phyloP scores from a whole-genome alignment of 2,329 filamentous ascomycete genomes.

The Neocucurbitaria cava region DNA sequence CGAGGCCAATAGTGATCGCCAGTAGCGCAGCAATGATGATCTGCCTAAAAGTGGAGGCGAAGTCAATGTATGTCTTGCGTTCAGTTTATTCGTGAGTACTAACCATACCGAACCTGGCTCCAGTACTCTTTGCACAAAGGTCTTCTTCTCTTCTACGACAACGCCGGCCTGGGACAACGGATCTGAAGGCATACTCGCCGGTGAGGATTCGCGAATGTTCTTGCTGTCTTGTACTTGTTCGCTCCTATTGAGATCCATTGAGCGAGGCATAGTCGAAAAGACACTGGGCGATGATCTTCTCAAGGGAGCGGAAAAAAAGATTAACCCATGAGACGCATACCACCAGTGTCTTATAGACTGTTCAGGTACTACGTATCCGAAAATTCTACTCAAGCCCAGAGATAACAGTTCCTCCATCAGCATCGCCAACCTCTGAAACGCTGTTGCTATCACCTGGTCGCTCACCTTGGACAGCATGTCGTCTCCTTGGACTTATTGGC shows the following conservation, averaged over 20 bases:
- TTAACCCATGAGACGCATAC: conserved; percentile 1
- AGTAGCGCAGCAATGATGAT: conserved; percentile 58
- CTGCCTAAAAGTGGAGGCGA: conserved; percentile 35
- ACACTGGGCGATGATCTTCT: not conserved
- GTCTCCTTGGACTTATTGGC: conserved; percentile 29
- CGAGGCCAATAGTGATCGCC: conserved; percentile 60
- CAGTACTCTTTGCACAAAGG: conserved; percentile 48
- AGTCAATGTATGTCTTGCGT: no score
- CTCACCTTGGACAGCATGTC: conserved; percentile 1
- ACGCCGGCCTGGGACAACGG: conserved; percentile 19
- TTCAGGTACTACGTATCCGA: conserved; percentile 3
- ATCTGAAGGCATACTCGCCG: conserved; percentile 12
- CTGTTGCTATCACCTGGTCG: not conserved
- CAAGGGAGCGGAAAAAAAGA: not conserved
- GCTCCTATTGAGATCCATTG: conserved; percentile 16
- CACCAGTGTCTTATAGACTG: conserved; percentile 24
- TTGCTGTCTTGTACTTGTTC: conserved; percentile 25
- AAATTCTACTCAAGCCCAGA: conserved; percentile 14
- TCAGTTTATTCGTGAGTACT: no score
- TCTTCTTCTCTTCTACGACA: conserved; percentile 28
- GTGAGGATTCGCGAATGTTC: conserved; percentile 16
- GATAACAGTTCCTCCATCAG: conserved; percentile 22
- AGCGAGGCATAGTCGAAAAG: not conserved
- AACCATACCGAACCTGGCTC: conserved; percentile 54
- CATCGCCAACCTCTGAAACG: conserved; percentile 7